A percentile compares a stretch with the other conserved stretches of the same genome.
Conservation (phyloP, 805 yeast species). For the Sugiyamaella lignohabitans region DNA sequence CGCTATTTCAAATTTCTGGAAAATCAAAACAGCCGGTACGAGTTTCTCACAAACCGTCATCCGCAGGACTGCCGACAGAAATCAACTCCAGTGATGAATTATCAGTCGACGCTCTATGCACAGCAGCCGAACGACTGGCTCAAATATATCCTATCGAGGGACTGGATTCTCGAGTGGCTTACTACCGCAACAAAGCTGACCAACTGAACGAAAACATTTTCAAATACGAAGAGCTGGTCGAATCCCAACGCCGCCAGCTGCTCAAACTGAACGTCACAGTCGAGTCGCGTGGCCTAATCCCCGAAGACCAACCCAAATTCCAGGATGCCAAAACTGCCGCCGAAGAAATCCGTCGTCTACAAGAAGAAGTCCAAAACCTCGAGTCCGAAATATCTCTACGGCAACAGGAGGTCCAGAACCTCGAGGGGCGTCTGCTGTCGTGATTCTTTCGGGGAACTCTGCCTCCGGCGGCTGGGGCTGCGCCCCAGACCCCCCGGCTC, state of each 20-base stretch:
- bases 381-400: conserved; percentile 14
- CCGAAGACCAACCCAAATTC: conserved; percentile 8
- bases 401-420: conserved; percentile 12
- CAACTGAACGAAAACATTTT: conserved; percentile 36
- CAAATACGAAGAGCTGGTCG: conserved; percentile 39
- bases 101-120: conserved; percentile 39
- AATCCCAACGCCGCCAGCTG: conserved; percentile 40
- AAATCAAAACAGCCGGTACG: conserved; percentile 7
- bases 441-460: too few relatives aligned
- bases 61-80: neutral
- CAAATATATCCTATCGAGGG: conserved; percentile 36
- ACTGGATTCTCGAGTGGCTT: conserved; percentile 28
- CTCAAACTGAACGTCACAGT: conserved; percentile 12
- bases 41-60: neutral
- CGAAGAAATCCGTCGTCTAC: conserved; percentile 12
- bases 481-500: too few relatives aligned
- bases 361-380: conserved; percentile 16
- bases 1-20: conserved; percentile 13
- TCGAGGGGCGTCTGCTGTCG: conserved; percentile 1
- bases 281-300: conserved; percentile 12
- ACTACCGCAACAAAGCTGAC: conserved; percentile 31
- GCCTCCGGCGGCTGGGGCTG: neutral
- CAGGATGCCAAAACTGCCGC: neutral
- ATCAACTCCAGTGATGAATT: conserved; percentile 1
- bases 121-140: conserved; percentile 35